Evolutionary conservation across 176 grass and related monocot genomes (phyloP).

Genomic region (Lolium rigidum): DNA sequence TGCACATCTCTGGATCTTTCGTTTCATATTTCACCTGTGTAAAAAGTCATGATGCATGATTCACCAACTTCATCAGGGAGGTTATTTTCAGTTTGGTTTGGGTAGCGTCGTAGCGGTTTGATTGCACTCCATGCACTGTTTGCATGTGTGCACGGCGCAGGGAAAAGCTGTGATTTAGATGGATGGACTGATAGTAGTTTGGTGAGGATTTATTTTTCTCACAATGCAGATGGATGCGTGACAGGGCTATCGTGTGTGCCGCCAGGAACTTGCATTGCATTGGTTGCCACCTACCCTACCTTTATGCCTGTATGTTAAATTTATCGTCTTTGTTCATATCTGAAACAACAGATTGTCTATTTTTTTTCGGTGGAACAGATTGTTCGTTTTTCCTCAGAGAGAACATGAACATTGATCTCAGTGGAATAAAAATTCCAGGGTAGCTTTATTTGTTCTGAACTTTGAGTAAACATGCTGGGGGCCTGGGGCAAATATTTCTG

Average conservation of each 20-base stretch:
- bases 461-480: neutral
- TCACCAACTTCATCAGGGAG: neutral
- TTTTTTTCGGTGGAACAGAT: neutral
- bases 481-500: no score
- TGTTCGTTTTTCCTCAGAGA: no score
- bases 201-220: neutral
- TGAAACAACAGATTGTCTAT: slow-evolving; percentile 1
- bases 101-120: no score
- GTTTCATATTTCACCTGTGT: slow-evolving; percentile 5
- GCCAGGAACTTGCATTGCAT: neutral
- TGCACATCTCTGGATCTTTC: neutral
- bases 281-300: slow-evolving; percentile 6
- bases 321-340: slow-evolving; percentile 2
- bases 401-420: neutral
- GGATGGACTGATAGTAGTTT: slow-evolving; percentile 32
- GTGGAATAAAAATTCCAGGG: neutral
- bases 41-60: slow-evolving; percentile 9
- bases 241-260: slow-evolving; percentile 21
- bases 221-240: neutral
- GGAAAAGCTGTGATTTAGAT: neutral
- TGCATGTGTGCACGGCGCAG: slow-evolving; percentile 33
- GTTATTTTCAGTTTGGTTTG: slow-evolving; percentile 24
- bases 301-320: neutral
- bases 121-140: slow-evolving; percentile 33
- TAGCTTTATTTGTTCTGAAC: neutral